Base-by-base conservation (phyloP, 2,329 filamentous ascomycete genomes). In the Akanthomyces dipterigenus region DNA sequence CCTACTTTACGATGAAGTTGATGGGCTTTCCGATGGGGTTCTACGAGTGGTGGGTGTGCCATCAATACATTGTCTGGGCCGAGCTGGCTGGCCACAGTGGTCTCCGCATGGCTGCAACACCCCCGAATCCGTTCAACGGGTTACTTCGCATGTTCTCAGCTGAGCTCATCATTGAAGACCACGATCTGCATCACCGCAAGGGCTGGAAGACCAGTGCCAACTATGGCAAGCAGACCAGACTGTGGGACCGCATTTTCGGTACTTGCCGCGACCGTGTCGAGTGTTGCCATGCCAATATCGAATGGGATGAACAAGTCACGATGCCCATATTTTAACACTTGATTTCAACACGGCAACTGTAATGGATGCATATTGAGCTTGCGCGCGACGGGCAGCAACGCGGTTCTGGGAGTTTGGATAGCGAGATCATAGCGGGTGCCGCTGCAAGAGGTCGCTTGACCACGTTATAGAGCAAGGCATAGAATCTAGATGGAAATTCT, bases 11-110 rank as follows among this genome's bases (percentile, higher is more conserved):
- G 1, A 60, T 78, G 40, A 73, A 70, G 60, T 11, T 63, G 5
- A 9, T 69, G 38, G 75, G 76, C 0, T 53, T 78, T 4, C 76
- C 75, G 0, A 75, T 79, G 73, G 76, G 75, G 2, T 79, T 80
- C 64, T 78, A 78, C 54, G 76, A 78, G 46, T 77, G 74, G 75
- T 79, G 76, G 76, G 64, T 79, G 20, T 79, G 76, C 64, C 73
- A 78, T 56, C 70, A 76, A 57, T 79, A 77, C 55, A 68, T 79
- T 34, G 69, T 76, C 14, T 79, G 72, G 65, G 66, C 74, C 16
- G 76, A 78, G 61, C 55, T 76, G 3, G 65, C 68, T 28, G 75
- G 76, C 4, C 76, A 78, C 55, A 74, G 70, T 34, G 75, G 76
- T 1, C 62, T 78, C 16, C 72, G 77, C 1, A 54, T 78, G 11